Evolutionary conservation across 257 asterid species (phyloP), one percentile per base, ranked within the genome.

Genomic region (Solanum boliviense): DNA sequence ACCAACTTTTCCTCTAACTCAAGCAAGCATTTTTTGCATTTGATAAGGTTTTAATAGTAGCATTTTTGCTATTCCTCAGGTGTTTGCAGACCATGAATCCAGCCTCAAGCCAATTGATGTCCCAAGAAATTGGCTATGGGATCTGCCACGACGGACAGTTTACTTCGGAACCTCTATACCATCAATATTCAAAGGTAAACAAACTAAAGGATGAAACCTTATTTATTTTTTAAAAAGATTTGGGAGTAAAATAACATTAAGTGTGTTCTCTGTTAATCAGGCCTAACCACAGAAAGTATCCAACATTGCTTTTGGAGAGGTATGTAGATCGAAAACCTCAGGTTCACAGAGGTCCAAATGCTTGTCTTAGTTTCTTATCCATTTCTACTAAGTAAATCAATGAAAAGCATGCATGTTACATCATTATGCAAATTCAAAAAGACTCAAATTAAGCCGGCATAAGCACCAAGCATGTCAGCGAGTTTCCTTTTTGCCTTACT

Each of bases 231-330:
- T 84, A 12, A 15, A 81, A 86, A 10, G 44, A 60, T 58, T 89
- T 87, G 83, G 52, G 34, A 46, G 88, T 73, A 74, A 67, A 87
- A 48, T 89, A 74, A 89, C 75, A 86, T 29, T 81, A 25, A 9
- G 31, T 18, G 10, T 90, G 36, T 84, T 85, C 86, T 36, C 93
- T 88, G 39, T 86, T 87, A 72, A 88, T 92, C 86, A 97, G 99
- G 99, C 81, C 90, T 93, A 88, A 87, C 95, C 79, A 94, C 98
- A 4, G 95, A 93, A 88, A 98, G 92, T 83, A 97, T 97, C 87
- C 99, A 95, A 75, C 92, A 92, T 91, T 96, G 99, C 93, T 97
- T 97, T 90, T 97, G 99, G 99, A 94, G 93, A 96, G 99, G 99
- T 97, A 92, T 60, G 92, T 82, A 70, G 44, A 87, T 89, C 31